A percentile compares a stretch with the other conserved stretches of the same genome.
These are phyloP conservation scores for Spiromastix sp. DNA, from an alignment of 2,329 filamentous ascomycete species.

Conservation along the genomic window DNA sequence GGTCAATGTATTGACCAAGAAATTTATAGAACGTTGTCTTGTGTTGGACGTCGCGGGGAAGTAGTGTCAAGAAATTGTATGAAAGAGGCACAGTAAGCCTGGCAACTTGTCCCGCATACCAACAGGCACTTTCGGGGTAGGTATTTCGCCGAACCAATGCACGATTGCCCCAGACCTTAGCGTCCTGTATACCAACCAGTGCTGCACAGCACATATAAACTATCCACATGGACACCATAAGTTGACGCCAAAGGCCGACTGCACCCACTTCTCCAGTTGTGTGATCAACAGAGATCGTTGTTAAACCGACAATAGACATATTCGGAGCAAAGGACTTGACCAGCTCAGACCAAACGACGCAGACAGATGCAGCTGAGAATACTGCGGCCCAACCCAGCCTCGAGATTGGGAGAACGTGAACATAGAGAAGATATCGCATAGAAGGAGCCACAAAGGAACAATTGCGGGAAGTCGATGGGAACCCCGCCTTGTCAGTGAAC, in stretches of 20 bases:
- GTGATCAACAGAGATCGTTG: constrained; percentile 46
- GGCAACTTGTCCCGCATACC: constrained; percentile 89
- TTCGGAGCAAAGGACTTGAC: constrained; percentile 71
- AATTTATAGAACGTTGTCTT: constrained; percentile 82
- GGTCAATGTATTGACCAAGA: constrained; percentile 69
- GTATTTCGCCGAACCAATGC: constrained; percentile 86
- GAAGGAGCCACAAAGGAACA: constrained; percentile 55
- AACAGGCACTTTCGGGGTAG: constrained; percentile 84
- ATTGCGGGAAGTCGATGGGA: constrained; percentile 22
- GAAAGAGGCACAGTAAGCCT: constrained; percentile 84
- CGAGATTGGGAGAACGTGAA: constrained; percentile 59
- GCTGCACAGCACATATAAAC: constrained; percentile 93
- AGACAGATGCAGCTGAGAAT: constrained; percentile 64
- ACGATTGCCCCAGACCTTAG: constrained; percentile 95
- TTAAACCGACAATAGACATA: constrained; percentile 58
- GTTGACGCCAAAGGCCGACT: constrained; percentile 76
- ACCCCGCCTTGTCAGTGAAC: constrained; percentile 54
- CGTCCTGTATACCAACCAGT: constrained; percentile 76
- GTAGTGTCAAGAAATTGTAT: constrained; percentile 93
- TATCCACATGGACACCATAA: constrained; percentile 79
- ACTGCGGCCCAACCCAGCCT: constrained; percentile 56
- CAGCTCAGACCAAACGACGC: constrained; percentile 87
- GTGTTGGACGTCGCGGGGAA: constrained; percentile 60
- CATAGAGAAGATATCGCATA: constrained; percentile 68
- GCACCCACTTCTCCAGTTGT: constrained; percentile 60